Base-by-base conservation (phyloP, 2,329 filamentous ascomycete species). In the Exophiala sp. region DNA sequence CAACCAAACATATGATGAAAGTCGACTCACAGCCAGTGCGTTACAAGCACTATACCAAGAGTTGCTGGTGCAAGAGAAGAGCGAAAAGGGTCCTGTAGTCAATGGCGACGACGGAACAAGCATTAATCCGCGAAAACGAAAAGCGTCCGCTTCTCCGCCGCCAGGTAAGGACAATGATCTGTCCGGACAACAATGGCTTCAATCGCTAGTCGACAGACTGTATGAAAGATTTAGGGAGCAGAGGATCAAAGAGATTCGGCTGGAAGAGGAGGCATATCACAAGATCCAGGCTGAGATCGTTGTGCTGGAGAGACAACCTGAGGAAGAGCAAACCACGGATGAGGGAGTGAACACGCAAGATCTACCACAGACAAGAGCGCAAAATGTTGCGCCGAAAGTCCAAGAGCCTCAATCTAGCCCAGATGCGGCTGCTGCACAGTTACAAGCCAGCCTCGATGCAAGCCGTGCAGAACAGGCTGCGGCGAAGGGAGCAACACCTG, bases 11-110 rank as follows among this genome's bases (percentile, higher is more conserved):
- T 96, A 87, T 74, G 87, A 96, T 76, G 78, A 82, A 62, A 75
- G 78, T 64, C 84, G 91, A 58, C 74, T 97, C 68, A 87, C 78
- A 44, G 84, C 91, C 6, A 88, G 91, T 70, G 83, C 89, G 40
- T 76, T 97, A 62, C 84, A 88, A 70, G 82, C 87, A 66, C 79
- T 94, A 48, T 96, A 95, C 69, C 74, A 91, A 62, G 80, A 83
- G 54, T 74, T 95, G 54, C 71, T 96, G 68, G 82, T 83, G 62
- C 87, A 95, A 62, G 90, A 94, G 69, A 60, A 69, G 63, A 58
- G 65, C 49, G 60, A 66, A 34, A 50, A 59, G 36, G 64, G 66
- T 36, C 63, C 65, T 7, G 65, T 66, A 54, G 65, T 70, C 20
- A 71, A 69, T 55, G 65, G 64, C 14, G 55, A 64, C 50, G 52